These are phyloP conservation scores for Chenopodium quinoa DNA, from an alignment of 148 eudicot genomes.

Conservation along the genomic window DNA sequence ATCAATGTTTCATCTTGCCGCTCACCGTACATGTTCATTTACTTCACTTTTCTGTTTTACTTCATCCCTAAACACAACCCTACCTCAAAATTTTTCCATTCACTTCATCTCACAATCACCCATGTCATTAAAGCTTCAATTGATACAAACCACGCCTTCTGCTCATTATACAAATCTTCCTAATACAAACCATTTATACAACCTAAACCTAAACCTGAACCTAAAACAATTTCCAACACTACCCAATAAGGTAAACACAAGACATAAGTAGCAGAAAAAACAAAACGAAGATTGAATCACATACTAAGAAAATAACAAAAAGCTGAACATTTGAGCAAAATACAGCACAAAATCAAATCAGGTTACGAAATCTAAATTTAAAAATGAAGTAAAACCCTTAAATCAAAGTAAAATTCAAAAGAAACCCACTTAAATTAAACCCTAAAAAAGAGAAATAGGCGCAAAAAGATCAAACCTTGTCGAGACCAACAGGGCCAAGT, in stretches of 20 bases:
- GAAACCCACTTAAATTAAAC: neutral
- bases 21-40: neutral
- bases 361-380: neutral
- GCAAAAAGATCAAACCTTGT: slow-evolving; percentile 55
- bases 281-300: neutral
- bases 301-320: neutral
- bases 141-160: neutral
- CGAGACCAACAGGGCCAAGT: slow-evolving; percentile 97
- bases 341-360: neutral
- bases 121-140: neutral
- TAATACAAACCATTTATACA: neutral
- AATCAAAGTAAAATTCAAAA: neutral
- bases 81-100: neutral
- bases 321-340: neutral
- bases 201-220: neutral
- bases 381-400: neutral
- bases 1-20: neutral
- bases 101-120: neutral
- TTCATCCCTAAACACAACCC: neutral
- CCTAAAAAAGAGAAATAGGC: neutral
- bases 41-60: neutral
- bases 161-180: neutral
- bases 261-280: neutral
- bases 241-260: neutral
- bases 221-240: neutral